A percentile compares a stretch with the other conserved stretches of the same genome.
These are phyloP conservation scores for Metrosideros polymorpha DNA, from an alignment of 441 rosid genomes.

Conservation along the genomic window DNA sequence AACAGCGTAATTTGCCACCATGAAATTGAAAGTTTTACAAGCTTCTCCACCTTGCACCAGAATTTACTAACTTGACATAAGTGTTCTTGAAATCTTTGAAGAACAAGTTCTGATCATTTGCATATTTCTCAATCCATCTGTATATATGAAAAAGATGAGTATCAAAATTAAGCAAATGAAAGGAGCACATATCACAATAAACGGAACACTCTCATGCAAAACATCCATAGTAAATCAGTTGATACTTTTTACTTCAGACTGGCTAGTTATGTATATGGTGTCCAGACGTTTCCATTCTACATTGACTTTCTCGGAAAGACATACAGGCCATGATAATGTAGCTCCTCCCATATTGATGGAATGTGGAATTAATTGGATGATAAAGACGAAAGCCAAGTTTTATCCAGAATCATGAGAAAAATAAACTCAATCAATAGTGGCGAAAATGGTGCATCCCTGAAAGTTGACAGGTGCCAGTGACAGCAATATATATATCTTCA, in stretches of 20 bases:
- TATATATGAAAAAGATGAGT: not conserved
- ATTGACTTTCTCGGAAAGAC: not conserved
- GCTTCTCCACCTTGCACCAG: conserved; percentile 69
- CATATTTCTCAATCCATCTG: conserved; percentile 77
- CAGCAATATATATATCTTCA: not conserved
- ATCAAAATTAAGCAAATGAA: not conserved
- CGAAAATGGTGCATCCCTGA: not conserved
- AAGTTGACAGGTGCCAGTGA: not conserved
- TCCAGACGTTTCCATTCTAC: not conserved
- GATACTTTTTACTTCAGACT: not conserved
- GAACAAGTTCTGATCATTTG: conserved; percentile 53
- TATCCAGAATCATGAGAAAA: not conserved
- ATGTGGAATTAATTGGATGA: not conserved
- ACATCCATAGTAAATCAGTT: not conserved
- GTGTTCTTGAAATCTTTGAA: conserved; percentile 73
- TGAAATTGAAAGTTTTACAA: conserved; percentile 7
- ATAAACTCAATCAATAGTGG: not conserved
- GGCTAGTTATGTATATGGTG: not conserved
- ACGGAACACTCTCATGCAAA: not conserved
- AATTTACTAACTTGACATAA: conserved; percentile 64
- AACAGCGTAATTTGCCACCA: not conserved
- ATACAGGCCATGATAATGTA: not conserved
- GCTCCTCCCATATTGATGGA: not conserved
- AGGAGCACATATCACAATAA: not conserved
- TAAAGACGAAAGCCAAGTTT: not conserved